Evolutionary conservation across 345 rosid genomes (phyloP), one percentile per base, ranked within the genome.

Genomic region (Conringia planisiliqua): DNA sequence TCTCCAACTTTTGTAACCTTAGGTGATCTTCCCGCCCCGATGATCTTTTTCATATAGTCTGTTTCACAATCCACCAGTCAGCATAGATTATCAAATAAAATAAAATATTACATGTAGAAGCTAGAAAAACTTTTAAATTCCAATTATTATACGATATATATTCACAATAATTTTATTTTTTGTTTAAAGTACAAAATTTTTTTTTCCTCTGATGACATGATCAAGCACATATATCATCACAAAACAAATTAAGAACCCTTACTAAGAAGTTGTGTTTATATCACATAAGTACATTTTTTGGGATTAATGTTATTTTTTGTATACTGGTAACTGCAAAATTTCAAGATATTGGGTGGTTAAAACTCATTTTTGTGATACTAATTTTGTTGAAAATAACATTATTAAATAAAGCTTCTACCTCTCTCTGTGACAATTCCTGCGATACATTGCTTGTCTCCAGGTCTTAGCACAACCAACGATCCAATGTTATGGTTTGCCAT

Each of bases 401-500:
- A 29, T 0, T 16, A 39, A 17, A 42, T 6, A 74, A 26, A 16
- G 8, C 27, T 27, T 48, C 66, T 79, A 90, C 97, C 97, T 85
- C 97, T 89, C 81, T 91, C 96, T 50, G 97, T 93, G 66, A 91
- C 74, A 77, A 93, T 93, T 71, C 97, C 98, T 39, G 96, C 97
- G 42, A 91, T 82, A 24, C 76, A 70, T 50, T 79, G 88, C 59
- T 85, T 76, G 26, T 88, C 84, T 66, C 94, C 97, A 11, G 96
- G 92, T 84, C 84, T 89, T 65, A 91, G 84, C n/a, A 93, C 97
- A 11, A 89, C 89, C 73, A 91, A 59, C 14, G 98, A 93, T 72
- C 98, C 98, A 27, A 93, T 86, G 57, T 93, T 87, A 75, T 89
- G 87, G 57, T 81, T 70, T 12, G 98, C 94, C 97, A 93, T 91